These are phyloP conservation scores for Sequoiadendron giganteum DNA, from an alignment of 75 land plant species.

Conservation along the genomic window DNA sequence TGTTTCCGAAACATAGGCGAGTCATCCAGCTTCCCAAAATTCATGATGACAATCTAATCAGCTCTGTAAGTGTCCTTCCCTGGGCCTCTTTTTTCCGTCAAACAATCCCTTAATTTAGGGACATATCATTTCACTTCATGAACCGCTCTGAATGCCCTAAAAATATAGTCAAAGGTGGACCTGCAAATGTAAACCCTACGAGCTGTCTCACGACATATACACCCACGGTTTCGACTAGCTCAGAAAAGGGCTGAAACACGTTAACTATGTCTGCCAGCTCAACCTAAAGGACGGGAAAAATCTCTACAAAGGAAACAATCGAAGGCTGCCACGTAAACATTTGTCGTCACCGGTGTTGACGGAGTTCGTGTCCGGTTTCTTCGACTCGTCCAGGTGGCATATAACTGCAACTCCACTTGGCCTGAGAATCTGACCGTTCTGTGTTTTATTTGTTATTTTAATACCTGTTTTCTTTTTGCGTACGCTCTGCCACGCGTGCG, in stretches of 20 bases:
- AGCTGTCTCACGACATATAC: not conserved
- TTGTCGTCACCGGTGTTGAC: not conserved
- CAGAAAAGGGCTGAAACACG: not conserved
- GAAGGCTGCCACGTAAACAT: not conserved
- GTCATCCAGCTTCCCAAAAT: conserved; percentile 60
- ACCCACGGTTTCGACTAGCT: not conserved
- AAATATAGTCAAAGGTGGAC: not conserved
- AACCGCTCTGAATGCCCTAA: not conserved
- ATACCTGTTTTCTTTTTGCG: not conserved
- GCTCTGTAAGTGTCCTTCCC: not conserved
- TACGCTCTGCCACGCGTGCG: not conserved
- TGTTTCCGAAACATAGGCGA: conserved; percentile 97
- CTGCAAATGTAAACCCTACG: not conserved
- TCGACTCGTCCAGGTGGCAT: too few relatives aligned
- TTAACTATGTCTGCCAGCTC: not conserved
- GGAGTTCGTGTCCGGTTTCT: not conserved
- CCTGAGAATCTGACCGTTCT: too few relatives aligned
- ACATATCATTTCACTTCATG: not conserved
- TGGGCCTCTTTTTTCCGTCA: not conserved
- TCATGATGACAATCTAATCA: not conserved
- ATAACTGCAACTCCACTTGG: too few relatives aligned
- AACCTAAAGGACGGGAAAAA: not conserved
- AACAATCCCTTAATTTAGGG: not conserved
- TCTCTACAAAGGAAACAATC: not conserved
- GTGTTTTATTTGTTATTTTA: too few relatives aligned